Base-by-base conservation (phyloP, 345 rosid genomes). In the Excoecaria cochinchinensis region DNA sequence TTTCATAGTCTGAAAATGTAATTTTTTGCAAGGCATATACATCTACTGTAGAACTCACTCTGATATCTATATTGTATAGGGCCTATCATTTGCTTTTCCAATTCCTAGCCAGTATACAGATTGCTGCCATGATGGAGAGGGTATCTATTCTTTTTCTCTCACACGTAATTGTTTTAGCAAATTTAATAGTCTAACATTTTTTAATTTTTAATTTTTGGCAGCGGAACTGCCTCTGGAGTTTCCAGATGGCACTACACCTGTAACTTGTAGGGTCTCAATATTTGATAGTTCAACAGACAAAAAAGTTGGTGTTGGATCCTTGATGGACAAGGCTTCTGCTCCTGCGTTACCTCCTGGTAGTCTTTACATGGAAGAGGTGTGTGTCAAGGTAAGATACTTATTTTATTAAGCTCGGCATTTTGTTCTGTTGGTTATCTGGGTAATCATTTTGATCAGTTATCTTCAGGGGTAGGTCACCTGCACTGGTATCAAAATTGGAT, bases 211-310 rank as follows among this genome's bases (percentile, higher is more conserved):
- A 65, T 56, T 69, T 57, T 51, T 78, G 76, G 74, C 81, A 95
- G 99, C 92, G 82, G 98, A 90, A 82, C 78, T 93, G 61, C 99
- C 99, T 6, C 82, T 93, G 78, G 99, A 95, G 89, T 93, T 95
- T 84, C 97, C 99, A 8, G 97, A 93, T 86, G 99, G 99, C 48
- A 95, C 98, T 19, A 93, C 98, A 25, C 99, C 99, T 69, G 99
- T 95, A 56, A 90, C 99, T 63, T 91, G 98, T 57, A 97, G 99
- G 53, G 95, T 93, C 63, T 95, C 94, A 63, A 84, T 95, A 78
- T 95, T 91, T 78, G 90, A 93, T 73, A 86, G 88, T 72, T 91
- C 95, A 12, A 75, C 87, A 4, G 97, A 92, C 79, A 93, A 95
- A 79, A 95, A 90, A 69, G 99, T 91, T 69, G 99, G 96, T 55